Evolutionary conservation across 164 flowering plant species (phyloP).

Genomic region (Euptelea pleiosperma): DNA sequence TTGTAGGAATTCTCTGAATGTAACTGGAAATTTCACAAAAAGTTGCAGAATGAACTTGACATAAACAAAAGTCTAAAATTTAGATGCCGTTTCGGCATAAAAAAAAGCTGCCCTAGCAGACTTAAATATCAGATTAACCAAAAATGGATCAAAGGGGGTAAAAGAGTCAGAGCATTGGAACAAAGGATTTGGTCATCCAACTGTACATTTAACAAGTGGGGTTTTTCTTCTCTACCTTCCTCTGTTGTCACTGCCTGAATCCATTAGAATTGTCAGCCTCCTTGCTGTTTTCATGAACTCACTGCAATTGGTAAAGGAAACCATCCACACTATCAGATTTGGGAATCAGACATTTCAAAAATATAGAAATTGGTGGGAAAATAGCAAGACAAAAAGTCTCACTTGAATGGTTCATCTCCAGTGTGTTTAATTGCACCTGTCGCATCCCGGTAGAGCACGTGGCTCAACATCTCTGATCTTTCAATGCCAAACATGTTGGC

Average conservation of each 20-base stretch:
- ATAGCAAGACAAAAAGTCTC: neutral
- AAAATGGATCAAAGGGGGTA: neutral
- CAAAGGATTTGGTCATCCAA: conserved; percentile 1
- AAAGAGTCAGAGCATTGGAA: neutral
- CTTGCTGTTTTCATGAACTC: conserved; percentile 53
- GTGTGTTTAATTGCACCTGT: conserved; percentile 54
- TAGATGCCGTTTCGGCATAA: no score
- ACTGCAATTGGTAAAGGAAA: conserved; percentile 35
- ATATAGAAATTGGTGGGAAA: neutral
- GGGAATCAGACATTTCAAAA: no score
- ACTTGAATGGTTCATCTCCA: conserved; percentile 87
- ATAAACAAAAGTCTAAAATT: neutral
- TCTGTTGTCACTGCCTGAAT: conserved; percentile 35
- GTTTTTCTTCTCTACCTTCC: conserved; percentile 17
- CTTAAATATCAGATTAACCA: neutral
- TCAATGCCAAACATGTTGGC: conserved; percentile 62
- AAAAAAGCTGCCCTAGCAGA: neutral
- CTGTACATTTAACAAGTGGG: neutral
- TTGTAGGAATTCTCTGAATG: conserved; percentile 4
- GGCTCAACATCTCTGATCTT: conserved; percentile 39
- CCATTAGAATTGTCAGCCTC: conserved; percentile 48
- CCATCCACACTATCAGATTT: neutral
- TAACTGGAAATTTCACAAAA: no score
- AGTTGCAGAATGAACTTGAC: no score
- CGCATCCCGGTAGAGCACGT: conserved; percentile 57